Conservation (phyloP, 2,329 filamentous ascomycete species). For the Penicillium sumatraense region DNA sequence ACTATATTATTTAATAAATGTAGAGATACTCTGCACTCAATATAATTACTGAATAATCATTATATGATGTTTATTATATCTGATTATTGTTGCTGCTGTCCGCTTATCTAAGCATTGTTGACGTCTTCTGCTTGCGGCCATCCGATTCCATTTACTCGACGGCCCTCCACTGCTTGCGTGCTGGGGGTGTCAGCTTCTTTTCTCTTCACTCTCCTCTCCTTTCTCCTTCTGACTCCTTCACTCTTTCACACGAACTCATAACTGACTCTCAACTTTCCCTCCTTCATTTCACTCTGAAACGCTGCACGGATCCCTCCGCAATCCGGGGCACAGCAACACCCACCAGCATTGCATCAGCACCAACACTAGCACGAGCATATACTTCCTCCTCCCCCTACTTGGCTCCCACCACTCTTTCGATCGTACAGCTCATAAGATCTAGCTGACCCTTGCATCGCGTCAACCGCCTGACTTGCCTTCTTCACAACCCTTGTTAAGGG, state of each 20-base stretch:
- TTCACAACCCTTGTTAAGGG: background rate
- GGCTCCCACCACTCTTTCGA: conserved; percentile 6
- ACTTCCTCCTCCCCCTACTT: conserved; percentile 12
- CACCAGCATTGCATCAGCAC: no score
- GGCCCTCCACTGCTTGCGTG: conserved; percentile 9
- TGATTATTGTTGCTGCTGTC: background rate
- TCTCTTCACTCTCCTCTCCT: background rate
- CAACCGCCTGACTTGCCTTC: no score
- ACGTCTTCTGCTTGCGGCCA: conserved; percentile 32
- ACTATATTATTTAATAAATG: no score
- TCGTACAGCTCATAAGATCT: background rate
- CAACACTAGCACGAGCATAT: conserved; percentile 21
- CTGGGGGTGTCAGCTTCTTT: background rate
- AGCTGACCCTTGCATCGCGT: no score
- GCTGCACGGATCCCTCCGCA: conserved; percentile 37
- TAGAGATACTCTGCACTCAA: background rate
- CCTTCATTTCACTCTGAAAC: conserved; percentile 35
- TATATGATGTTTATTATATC: background rate
- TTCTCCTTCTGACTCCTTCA: background rate
- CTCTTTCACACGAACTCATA: conserved; percentile 16
- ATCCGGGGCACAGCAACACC: conserved; percentile 16
- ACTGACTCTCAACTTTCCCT: conserved; percentile 12
- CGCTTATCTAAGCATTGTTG: conserved; percentile 32
- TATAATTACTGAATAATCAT: background rate
- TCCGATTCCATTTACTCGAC: conserved; percentile 26